These are phyloP conservation scores for Alternaria sp. DNA, from an alignment of 2,329 filamentous ascomycete genomes.

Conservation along the genomic window DNA sequence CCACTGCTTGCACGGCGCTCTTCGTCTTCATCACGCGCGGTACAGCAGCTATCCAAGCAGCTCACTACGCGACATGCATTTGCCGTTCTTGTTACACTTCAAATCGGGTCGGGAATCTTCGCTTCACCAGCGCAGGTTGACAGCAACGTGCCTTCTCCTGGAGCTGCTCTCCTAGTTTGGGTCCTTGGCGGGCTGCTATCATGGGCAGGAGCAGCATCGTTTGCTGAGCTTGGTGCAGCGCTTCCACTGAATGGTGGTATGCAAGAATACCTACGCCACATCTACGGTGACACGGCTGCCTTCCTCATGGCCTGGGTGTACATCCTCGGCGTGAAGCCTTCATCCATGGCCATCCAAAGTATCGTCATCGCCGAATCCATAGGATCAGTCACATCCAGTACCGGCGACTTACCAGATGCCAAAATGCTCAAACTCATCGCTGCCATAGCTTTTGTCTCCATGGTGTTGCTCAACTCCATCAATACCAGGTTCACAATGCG, in stretches of 20 bases:
- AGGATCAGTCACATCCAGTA: slow-evolving; percentile 57
- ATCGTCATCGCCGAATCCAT: slow-evolving; percentile 65
- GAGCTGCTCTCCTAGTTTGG: slow-evolving; percentile 67
- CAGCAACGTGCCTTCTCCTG: slow-evolving; percentile 69
- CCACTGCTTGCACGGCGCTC: slow-evolving; percentile 35
- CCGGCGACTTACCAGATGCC: slow-evolving; percentile 24
- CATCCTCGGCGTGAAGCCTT: slow-evolving; percentile 71
- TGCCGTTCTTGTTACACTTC: slow-evolving; percentile 68
- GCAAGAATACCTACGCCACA: slow-evolving; percentile 68
- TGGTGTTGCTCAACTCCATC: slow-evolving; percentile 56
- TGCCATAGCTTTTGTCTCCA: slow-evolving; percentile 47
- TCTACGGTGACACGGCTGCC: slow-evolving; percentile 68
- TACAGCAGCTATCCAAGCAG: slow-evolving; percentile 31
- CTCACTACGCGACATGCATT: slow-evolving; percentile 56
- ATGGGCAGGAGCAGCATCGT: slow-evolving; percentile 69
- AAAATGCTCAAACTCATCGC: slow-evolving; percentile 48
- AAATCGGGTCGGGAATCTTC: slow-evolving; percentile 71
- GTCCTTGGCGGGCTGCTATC: slow-evolving; percentile 68
- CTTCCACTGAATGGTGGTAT: slow-evolving; percentile 71
- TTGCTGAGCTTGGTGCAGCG: slow-evolving; percentile 70
- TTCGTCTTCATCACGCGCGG: slow-evolving; percentile 22
- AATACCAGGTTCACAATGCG: slow-evolving; percentile 53
- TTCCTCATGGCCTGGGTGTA: slow-evolving; percentile 72
- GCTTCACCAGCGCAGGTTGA: slow-evolving; percentile 71
- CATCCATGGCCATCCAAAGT: slow-evolving; percentile 69